These are phyloP conservation scores for Flammula alnicola DNA, from an alignment of 1,284 basidiomycete species.

Conservation along the genomic window DNA sequence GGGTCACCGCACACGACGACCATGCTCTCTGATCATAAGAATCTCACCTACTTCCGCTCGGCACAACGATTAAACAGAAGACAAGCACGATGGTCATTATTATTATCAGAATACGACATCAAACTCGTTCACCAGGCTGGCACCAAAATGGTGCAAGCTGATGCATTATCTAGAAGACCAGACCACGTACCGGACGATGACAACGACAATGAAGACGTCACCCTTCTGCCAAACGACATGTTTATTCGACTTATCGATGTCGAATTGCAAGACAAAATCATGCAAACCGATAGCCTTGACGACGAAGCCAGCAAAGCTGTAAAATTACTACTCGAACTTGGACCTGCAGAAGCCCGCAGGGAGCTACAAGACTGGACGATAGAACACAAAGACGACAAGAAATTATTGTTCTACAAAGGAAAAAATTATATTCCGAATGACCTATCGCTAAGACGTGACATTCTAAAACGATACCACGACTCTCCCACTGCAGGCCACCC, in stretches of 20 bases:
- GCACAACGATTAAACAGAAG: conserved; percentile 39
- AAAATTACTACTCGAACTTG: neutral
- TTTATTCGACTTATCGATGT: conserved; percentile 10
- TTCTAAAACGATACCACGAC: conserved; percentile 4
- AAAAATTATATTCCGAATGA: conserved; percentile 18
- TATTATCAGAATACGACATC: conserved; percentile 41
- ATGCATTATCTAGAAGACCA: conserved; percentile 43
- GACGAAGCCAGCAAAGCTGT: neutral
- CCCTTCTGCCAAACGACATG: conserved; percentile 31
- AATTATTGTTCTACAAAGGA: conserved; percentile 16
- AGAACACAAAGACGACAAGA: conserved; percentile 6
- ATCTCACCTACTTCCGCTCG: conserved; percentile 44
- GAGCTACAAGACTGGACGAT: conserved; percentile 11
- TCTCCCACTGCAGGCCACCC: conserved; percentile 16
- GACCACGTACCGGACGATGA: conserved; percentile 35
- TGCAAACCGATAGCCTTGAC: conserved; percentile 12
- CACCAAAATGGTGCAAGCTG: conserved; percentile 35
- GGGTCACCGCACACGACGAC: conserved; percentile 30
- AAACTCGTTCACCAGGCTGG: conserved; percentile 43
- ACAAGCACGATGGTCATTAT: conserved; percentile 46
- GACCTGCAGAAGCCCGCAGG: too few relatives aligned
- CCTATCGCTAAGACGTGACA: conserved; percentile 9
- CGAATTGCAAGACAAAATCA: conserved; percentile 21
- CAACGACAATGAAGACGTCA: conserved; percentile 34
- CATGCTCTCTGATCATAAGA: conserved; percentile 47